These are phyloP conservation scores for Ceratobasidium sp. DNA, from an alignment of 1,284 basidiomycete species.

Conservation along the genomic window DNA sequence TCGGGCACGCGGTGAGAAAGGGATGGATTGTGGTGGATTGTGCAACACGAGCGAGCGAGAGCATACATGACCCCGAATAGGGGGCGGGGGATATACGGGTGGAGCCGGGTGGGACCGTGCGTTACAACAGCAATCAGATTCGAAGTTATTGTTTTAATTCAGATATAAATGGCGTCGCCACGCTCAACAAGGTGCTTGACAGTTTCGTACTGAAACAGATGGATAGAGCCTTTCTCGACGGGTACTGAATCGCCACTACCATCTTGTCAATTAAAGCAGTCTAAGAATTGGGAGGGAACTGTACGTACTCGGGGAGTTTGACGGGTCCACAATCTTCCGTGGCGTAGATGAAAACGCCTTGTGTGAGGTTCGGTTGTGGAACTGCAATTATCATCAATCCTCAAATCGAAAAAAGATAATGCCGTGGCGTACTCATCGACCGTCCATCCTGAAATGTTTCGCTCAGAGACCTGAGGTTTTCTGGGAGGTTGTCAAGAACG, in stretches of 20 bases:
- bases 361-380: constrained; percentile 77
- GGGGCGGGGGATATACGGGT: too few relatives aligned
- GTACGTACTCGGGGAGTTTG: constrained; percentile 77
- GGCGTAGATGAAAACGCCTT: constrained; percentile 85
- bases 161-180: constrained; percentile 81
- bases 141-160: constrained; percentile 25
- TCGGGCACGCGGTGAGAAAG: too few relatives aligned
- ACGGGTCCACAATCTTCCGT: constrained; percentile 77
- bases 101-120: too few relatives aligned
- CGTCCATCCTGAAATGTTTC: constrained; percentile 73
- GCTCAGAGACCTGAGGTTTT: constrained; percentile 78
- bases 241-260: constrained; percentile 73
- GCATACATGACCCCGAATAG: too few relatives aligned
- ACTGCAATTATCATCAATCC: too few relatives aligned
- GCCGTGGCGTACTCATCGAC: constrained; percentile 83
- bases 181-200: constrained; percentile 77
- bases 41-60: too few relatives aligned
- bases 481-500: constrained; percentile 77
- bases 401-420: too few relatives aligned
- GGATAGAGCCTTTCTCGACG: constrained; percentile 78
- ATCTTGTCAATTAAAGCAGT: constrained; percentile 20
- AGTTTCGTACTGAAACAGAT: constrained; percentile 75
- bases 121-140: too few relatives aligned
- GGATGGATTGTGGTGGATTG: too few relatives aligned
- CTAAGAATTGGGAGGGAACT: constrained; percentile 22